Evolutionary conservation across 257 asterid species (phyloP), one percentile per base, ranked within the genome.

Genomic region (Solanum appendiculatum): DNA sequence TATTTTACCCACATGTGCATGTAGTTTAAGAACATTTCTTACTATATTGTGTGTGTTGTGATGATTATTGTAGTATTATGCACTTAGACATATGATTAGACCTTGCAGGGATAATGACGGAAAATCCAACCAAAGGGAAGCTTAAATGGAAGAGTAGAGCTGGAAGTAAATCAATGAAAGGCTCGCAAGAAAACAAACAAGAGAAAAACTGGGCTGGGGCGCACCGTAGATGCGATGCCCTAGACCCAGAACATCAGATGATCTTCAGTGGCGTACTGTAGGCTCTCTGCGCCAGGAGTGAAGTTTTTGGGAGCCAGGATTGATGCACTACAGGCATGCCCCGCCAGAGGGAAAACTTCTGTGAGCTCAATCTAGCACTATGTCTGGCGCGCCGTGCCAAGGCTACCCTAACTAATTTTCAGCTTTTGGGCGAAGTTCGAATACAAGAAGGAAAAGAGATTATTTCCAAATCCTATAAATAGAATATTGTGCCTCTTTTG

Each of bases 241-340:
- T 9, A 51, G 23, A 16, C 3, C 60, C 9, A 51, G 1, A 51
- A 51, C 60, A 16, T 51, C 1, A 51, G 23, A 18, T 51, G 60
- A 51, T 51, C 23, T 51, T 51, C 3, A 51, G 2, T 51, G 60
- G 60, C 0, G 60, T 51, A 16, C 60, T 16, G 23, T 51, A 51
- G 0, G 23, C 60, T 23, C 60, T 51, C 23, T 51, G 3, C 23
- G 21, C 23, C 60, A 16, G 23, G 0, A 51, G 21, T 51, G 60
- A 6, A 14, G 16, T 23, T 51, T 51, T 9, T 51, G 16, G 23
- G 4, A 5, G 23, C 1, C 20, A 51, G 3, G 23, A 51, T 51
- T 51, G n/a, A n/a, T 9, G 0, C 7, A 51, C 4, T 51, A 4
- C n/a, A 2, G 8, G n/a, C 0, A 7, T 3, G 3, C 9, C 4